A percentile compares a stretch with the other conserved stretches of the same genome.
These are phyloP conservation scores for Citrus trifoliata DNA, from an alignment of 345 rosid genomes.

Conservation along the genomic window DNA sequence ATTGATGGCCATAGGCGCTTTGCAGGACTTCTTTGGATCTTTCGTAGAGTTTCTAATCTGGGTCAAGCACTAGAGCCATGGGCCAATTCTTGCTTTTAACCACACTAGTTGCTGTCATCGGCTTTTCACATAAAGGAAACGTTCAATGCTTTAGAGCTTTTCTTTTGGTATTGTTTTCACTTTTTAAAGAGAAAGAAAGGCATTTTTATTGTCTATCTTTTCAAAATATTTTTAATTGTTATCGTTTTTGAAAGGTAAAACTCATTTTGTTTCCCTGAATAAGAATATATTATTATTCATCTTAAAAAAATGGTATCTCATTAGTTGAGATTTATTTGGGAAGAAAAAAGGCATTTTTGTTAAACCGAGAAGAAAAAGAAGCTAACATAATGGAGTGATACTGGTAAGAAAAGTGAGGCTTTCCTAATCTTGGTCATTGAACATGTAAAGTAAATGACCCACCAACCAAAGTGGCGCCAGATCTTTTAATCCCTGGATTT, in stretches of 20 bases:
- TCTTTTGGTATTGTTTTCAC: background rate
- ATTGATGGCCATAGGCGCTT: background rate
- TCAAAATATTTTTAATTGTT: background rate
- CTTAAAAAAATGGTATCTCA: no score
- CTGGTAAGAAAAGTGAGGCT: conserved; percentile 8
- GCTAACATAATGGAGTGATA: background rate
- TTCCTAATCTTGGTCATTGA: conserved; percentile 5
- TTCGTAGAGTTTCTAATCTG: conserved; percentile 4
- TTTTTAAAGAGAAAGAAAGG: no score
- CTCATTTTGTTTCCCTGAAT: no score
- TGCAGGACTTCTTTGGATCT: conserved; percentile 14
- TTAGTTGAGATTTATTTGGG: no score
- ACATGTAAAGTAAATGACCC: conserved; percentile 2
- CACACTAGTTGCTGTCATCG: conserved; percentile 1
- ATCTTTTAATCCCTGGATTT: conserved; percentile 11
- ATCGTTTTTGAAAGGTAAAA: no score
- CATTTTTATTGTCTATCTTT: no score
- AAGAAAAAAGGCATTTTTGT: no score
- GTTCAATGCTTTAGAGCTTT: conserved; percentile 19
- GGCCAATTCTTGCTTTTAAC: conserved; percentile 1
- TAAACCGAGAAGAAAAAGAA: background rate
- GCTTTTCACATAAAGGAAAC: conserved; percentile 18
- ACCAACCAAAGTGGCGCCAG: conserved; percentile 10
- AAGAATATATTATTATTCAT: no score
- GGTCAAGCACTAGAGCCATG: background rate